Conservation (phyloP, 2,329 filamentous ascomycete species). For the Microdochium trichocladiopsis region DNA sequence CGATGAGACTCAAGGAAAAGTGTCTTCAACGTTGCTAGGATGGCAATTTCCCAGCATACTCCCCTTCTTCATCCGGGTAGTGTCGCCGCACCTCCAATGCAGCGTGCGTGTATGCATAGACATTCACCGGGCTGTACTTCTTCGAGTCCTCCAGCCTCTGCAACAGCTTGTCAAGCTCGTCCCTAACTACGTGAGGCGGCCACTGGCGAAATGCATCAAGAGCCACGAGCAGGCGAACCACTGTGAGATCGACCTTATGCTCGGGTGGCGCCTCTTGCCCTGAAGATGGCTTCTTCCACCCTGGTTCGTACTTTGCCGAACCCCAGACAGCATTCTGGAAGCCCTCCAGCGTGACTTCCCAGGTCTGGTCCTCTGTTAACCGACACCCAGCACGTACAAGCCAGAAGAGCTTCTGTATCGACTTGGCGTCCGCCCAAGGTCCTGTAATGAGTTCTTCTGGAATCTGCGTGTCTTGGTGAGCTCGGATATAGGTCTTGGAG, state of each 20-base stretch:
- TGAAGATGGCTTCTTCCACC: no score
- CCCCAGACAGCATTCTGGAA: slow-evolving; percentile 24
- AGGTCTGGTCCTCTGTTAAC: slow-evolving; percentile 23
- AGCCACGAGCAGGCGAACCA: neutral
- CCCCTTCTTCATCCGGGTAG: no score
- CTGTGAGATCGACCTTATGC: no score
- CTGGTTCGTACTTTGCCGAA: no score
- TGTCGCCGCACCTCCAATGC: no score
- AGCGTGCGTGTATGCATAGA: no score
- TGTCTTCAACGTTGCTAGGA: no score
- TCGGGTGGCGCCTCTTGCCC: no score
- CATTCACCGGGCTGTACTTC: neutral
- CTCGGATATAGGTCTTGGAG: slow-evolving; percentile 18
- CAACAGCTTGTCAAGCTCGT: neutral
- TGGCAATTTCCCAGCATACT: no score
- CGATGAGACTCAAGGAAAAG: no score
- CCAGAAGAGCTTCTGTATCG: slow-evolving; percentile 36
- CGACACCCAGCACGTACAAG: slow-evolving; percentile 30
- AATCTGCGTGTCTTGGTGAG: slow-evolving; percentile 30
- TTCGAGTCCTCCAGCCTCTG: neutral
- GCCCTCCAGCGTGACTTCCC: slow-evolving; percentile 32
- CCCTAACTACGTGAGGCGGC: slow-evolving; percentile 1
- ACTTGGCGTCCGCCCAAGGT: slow-evolving; percentile 29
- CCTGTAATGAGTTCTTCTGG: slow-evolving; percentile 31
- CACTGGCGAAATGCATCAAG: slow-evolving; percentile 1